Evolutionary conservation across 306 rosid species (phyloP).

Genomic region (Prunus campanulata): DNA sequence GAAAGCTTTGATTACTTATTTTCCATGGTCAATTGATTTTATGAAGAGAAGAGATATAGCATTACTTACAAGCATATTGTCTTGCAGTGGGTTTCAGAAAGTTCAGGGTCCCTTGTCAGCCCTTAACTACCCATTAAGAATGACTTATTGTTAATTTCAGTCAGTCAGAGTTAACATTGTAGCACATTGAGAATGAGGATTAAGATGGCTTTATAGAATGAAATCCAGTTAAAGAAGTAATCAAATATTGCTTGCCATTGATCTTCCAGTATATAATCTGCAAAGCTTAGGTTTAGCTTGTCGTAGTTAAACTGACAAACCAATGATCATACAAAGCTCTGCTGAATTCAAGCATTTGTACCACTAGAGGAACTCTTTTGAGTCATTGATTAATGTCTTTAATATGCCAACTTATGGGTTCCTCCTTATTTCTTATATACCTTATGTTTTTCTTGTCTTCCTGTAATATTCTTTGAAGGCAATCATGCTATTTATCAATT

Average conservation of each 20-base stretch:
- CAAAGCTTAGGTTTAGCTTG: not conserved
- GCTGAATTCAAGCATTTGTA: not conserved
- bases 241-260: not conserved
- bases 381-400: not conserved
- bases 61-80: not conserved
- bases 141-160: too few species aligned
- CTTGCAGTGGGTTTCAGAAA: not conserved
- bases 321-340: not conserved
- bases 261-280: not conserved
- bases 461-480: not conserved
- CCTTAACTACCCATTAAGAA: not conserved
- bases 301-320: not conserved
- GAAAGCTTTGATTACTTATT: not conserved
- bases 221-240: not conserved
- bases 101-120: not conserved
- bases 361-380: not conserved
- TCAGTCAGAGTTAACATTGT: not conserved
- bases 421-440: not conserved
- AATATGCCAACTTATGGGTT: not conserved
- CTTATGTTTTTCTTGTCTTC: not conserved
- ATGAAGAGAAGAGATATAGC: not conserved
- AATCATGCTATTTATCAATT: not conserved
- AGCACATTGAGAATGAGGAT: not conserved
- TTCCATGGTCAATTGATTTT: not conserved
- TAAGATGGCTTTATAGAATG: not conserved